phyloP scores from a whole-genome alignment of 352 stramenopile genomes.

The Phytophthora sojae region DNA sequence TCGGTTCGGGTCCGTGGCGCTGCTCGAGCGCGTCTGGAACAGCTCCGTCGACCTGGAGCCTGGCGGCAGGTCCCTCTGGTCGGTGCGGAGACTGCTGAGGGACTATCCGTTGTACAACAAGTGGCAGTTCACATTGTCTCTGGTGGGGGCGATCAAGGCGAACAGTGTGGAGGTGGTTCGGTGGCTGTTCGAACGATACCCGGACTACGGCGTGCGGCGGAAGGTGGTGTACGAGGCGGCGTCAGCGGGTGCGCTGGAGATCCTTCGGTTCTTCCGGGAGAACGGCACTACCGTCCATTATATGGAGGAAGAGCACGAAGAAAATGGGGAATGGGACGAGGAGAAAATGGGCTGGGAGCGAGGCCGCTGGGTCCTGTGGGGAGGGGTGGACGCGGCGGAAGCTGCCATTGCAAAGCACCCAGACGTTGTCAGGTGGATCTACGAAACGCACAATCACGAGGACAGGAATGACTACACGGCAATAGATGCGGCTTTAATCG shows the following conservation, averaged over 20 bases:
- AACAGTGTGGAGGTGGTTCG: slow-evolving; percentile 13
- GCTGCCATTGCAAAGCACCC: not conserved
- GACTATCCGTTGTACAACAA: slow-evolving; percentile 13
- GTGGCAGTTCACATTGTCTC: slow-evolving; percentile 11
- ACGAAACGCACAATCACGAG: slow-evolving; percentile 1
- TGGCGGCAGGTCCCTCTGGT: slow-evolving; percentile 12
- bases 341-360: slow-evolving; percentile 3
- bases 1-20: not conserved
- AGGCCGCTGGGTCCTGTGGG: slow-evolving; percentile 2
- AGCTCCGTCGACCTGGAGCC: slow-evolving; percentile 12
- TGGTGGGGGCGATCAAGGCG: slow-evolving; percentile 8
- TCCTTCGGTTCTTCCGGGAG: slow-evolving; percentile 1
- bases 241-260: slow-evolving; percentile 15
- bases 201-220: slow-evolving; percentile 10
- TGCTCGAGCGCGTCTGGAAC: slow-evolving; percentile 18
- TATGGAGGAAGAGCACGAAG: slow-evolving; percentile 6
- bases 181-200: slow-evolving; percentile 27
- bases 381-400: not conserved
- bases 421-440: slow-evolving; percentile 4
- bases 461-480: slow-evolving; percentile 5
- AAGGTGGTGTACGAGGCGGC: slow-evolving; percentile 13
- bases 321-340: slow-evolving; percentile 3
- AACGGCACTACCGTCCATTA: slow-evolving; percentile 3
- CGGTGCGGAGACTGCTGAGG: slow-evolving; percentile 10
- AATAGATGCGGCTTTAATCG: slow-evolving; percentile 2